Conservation (phyloP, 805 yeast genomes). For the Yarrowia osloensis region DNA sequence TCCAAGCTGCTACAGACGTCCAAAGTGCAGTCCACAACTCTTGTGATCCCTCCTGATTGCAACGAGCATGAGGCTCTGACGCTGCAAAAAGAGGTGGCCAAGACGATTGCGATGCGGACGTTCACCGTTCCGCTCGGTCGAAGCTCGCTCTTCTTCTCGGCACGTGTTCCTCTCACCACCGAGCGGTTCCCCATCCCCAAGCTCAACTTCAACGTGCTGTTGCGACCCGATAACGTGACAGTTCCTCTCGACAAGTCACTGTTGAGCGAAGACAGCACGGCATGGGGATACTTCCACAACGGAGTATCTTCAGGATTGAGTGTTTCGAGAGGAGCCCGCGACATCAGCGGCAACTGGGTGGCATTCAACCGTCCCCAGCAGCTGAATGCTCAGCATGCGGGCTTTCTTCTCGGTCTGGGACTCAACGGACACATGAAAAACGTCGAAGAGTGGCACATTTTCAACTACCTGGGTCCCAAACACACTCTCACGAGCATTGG, state of each 20-base stretch:
- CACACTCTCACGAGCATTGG: constrained; percentile 85
- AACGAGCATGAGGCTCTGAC: constrained; percentile 59
- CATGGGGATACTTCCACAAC: constrained; percentile 90
- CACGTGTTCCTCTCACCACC: constrained; percentile 75
- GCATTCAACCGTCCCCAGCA: constrained; percentile 76
- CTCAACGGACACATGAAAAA: constrained; percentile 81
- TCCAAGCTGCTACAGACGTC: constrained; percentile 71
- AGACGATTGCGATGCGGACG: constrained; percentile 67
- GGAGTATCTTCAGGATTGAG: constrained; percentile 88
- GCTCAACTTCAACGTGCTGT: constrained; percentile 64
- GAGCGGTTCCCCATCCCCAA: constrained; percentile 81
- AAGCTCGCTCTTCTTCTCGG: constrained; percentile 68
- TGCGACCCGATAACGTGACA: constrained; percentile 67
- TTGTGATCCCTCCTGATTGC: constrained; percentile 45
- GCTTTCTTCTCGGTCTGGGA: constrained; percentile 90
- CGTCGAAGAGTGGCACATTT: constrained; percentile 95
- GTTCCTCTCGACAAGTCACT: constrained; percentile 59
- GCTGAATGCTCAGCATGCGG: constrained; percentile 87
- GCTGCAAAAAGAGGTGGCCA: constrained; percentile 58
- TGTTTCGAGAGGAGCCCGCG: constrained; percentile 65
- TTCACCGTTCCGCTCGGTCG: constrained; percentile 76
- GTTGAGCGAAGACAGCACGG: constrained; percentile 41
- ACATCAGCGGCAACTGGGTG: constrained; percentile 88
- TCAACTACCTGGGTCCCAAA: constrained; percentile 88
- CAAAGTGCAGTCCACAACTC: constrained; percentile 53